Evolutionary conservation across 148 eudicot species (phyloP).

Genomic region (Salicornia ramosissima): DNA sequence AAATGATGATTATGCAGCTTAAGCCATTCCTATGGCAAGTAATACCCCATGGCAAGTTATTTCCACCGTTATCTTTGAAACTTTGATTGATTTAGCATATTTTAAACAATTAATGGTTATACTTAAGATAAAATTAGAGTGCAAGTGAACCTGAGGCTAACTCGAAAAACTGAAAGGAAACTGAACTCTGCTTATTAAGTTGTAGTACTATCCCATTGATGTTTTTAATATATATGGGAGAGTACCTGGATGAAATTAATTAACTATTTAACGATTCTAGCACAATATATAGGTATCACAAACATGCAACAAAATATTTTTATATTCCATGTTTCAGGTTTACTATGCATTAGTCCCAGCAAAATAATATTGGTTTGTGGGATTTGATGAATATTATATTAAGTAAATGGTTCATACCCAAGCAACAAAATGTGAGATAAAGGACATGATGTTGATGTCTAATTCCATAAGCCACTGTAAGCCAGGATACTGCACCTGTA

Average conservation of each 20-base stretch:
- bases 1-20: too few species aligned
- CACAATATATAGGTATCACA: neutral
- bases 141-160: too few species aligned
- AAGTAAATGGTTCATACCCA: constrained; percentile 49
- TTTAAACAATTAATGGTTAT: too few species aligned
- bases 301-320: too few species aligned
- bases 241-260: neutral
- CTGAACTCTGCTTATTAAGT: neutral
- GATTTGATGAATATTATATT: neutral
- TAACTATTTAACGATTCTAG: neutral
- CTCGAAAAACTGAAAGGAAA: too few species aligned
- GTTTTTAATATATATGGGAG: neutral
- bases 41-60: too few species aligned
- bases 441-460: constrained; percentile 78
- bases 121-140: too few species aligned
- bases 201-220: neutral
- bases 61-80: too few species aligned
- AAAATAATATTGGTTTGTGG: neutral
- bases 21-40: too few species aligned
- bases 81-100: too few species aligned
- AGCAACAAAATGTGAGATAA: constrained; percentile 60
- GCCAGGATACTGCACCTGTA: constrained; percentile 94
- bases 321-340: too few species aligned
- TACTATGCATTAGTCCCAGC: too few species aligned
- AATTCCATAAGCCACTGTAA: constrained; percentile 61